Conservation (phyloP, 1,284 basidiomycete genomes). For the Ustilago loliicola region DNA sequence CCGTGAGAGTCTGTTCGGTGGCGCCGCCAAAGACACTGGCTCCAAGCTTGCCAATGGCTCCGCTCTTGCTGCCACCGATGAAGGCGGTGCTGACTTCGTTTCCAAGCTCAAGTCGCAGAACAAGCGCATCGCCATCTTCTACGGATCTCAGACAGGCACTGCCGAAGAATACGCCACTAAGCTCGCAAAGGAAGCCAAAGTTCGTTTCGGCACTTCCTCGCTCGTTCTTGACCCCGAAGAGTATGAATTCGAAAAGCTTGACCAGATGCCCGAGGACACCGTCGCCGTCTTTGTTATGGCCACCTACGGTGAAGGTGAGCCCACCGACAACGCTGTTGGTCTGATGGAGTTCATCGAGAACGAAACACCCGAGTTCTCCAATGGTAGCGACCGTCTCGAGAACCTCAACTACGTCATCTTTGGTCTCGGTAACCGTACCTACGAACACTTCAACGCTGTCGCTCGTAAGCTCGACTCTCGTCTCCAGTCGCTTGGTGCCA, state of each 20-base stretch:
- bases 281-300: conserved; percentile 95
- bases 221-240: conserved; percentile 68
- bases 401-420: conserved; percentile 96
- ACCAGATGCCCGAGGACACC: conserved; percentile 86
- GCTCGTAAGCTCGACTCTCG: conserved; percentile 83
- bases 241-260: conserved; percentile 96
- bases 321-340: conserved; percentile 96
- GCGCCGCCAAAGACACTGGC: conserved; percentile 40
- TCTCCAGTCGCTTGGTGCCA: conserved; percentile 83
- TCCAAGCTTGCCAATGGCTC: conserved; percentile 57
- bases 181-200: conserved; percentile 69
- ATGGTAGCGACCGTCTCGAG: conserved; percentile 81
- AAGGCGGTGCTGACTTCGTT: conserved; percentile 54
- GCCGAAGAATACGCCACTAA: conserved; percentile 70
- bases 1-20: conserved; percentile 52
- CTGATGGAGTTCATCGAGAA: conserved; percentile 93
- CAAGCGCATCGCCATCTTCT: conserved; percentile 69
- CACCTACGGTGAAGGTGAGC: conserved; percentile 98
- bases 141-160: conserved; percentile 69
- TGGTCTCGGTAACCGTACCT: conserved; percentile 90
- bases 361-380: conserved; percentile 85
- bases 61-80: conserved; percentile 22
- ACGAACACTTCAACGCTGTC: conserved; percentile 86
- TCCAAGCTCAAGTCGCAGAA: conserved; percentile 64
- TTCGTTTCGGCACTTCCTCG: conserved; percentile 68